Base-by-base conservation (phyloP, 768 basidiomycete species). In the Cystofilobasidium capitatum region DNA sequence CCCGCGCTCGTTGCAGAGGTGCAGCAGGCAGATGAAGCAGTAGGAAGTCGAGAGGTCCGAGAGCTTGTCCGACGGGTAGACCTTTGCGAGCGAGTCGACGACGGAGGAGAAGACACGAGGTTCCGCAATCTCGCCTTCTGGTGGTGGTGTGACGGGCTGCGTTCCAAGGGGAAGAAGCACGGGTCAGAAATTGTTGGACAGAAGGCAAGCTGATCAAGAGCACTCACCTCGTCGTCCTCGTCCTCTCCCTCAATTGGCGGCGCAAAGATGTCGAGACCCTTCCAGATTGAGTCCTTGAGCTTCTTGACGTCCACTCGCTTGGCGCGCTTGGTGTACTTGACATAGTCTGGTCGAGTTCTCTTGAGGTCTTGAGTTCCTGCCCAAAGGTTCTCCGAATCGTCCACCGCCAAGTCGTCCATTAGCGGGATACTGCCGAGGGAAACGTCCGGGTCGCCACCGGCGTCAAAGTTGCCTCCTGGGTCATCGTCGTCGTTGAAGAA, bases 241-340 rank as follows among this genome's bases (percentile, higher is more conserved):
- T 35, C 54, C 39, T 71, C 69, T 10, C 66, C 63, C 45, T 62
- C 59, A 8, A 64, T 60, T 24, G 58, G 60, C 85, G 88, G 65
- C 71, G 86, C 79, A 39, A 85, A 83, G 65, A 96, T 90, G 72
- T 90, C 87, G 54, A 98, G 77, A 1, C 88, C 88, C 75, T 83
- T 89, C 96, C 96, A 98, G 58, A 99, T 98, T 72, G 92, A 94
- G 69, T 98, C 94, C 80, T 99, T 99, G 70, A 99, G 79, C 78
- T 88, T 91, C 74, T 91, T 84, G 42, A 99, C 94, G 74, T 98
- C 96, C 26, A 99, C 94, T 47, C 94, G 81, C 79, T 97, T 99
- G 3, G 94, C 96, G 42, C 88, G 84, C 78, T 92, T 93, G 1
- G 93, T 87, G 74, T 96, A 98, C 71, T 91, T 90, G 71, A 99